Conservation (phyloP, 2,329 filamentous ascomycete species). For the Bipolaris sorokiniana region DNA sequence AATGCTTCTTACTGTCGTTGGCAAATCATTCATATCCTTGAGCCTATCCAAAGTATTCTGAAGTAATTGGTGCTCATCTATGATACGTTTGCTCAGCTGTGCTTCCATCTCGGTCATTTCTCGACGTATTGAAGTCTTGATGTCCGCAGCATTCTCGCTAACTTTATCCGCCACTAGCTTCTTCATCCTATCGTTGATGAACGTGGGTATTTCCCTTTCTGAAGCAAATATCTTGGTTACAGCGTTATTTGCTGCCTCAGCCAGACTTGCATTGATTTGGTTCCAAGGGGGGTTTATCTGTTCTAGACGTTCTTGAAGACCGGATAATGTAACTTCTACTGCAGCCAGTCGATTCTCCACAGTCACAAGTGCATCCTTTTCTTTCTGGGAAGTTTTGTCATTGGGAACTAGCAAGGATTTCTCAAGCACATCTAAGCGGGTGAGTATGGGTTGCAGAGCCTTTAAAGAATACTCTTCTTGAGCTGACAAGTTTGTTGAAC, state of each 20-base stretch:
- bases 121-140: not conserved
- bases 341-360: not conserved
- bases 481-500: not conserved
- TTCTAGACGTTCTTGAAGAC: not conserved
- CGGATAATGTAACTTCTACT: not conserved
- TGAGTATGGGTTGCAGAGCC: not conserved
- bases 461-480: not conserved
- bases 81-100: not conserved
- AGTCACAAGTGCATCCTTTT: not conserved
- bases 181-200: not conserved
- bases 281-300: not conserved
- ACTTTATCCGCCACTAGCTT: not conserved
- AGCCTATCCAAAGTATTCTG: not conserved
- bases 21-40: not conserved
- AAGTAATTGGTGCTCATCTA: not conserved
- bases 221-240: not conserved
- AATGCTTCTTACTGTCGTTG: not conserved
- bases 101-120: not conserved
- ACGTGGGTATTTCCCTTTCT: not conserved
- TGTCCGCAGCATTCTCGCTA: not conserved
- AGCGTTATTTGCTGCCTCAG: not conserved
- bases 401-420: not conserved
- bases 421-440: conserved; percentile 1
- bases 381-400: not conserved
- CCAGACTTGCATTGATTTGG: not conserved